A percentile compares a stretch with the other conserved stretches of the same genome.
These are phyloP conservation scores for Fusarium miscanthi DNA, from an alignment of 2,329 filamentous ascomycete genomes.

Conservation along the genomic window DNA sequence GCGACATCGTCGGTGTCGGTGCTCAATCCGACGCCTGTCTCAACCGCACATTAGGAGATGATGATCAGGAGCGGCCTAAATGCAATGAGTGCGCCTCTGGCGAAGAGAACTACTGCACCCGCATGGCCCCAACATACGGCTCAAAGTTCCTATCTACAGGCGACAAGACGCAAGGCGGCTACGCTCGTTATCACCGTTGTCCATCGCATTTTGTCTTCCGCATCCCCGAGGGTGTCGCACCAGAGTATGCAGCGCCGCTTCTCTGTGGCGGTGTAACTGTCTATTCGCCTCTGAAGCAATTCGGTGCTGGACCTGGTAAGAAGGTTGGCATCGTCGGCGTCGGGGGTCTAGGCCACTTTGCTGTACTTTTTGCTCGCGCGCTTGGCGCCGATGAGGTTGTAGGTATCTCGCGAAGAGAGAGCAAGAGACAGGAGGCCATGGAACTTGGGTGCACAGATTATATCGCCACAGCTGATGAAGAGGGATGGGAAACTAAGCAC, in stretches of 20 bases:
- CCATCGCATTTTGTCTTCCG: constrained; percentile 61
- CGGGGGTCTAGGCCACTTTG: constrained; percentile 76
- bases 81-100: constrained; percentile 65
- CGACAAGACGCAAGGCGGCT: constrained; percentile 67
- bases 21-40: constrained; percentile 73
- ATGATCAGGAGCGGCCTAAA: constrained; percentile 45
- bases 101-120: constrained; percentile 75
- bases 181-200: constrained; percentile 53
- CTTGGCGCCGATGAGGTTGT: constrained; percentile 68
- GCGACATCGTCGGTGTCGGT: constrained; percentile 75
- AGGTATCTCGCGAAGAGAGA: constrained; percentile 65
- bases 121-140: constrained; percentile 70
- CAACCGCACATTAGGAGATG: constrained; percentile 41
- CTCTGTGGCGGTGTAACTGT: constrained; percentile 84
- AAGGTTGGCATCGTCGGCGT: constrained; percentile 73
- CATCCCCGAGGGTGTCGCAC: constrained; percentile 76
- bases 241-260: constrained; percentile 76
- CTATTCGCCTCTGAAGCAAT: constrained; percentile 75
- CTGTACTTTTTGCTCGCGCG: constrained; percentile 73
- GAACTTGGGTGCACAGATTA: constrained; percentile 67
- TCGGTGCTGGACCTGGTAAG: constrained; percentile 62
- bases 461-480: constrained; percentile 64
- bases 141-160: constrained; percentile 65
- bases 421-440: constrained; percentile 65
- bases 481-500: constrained; percentile 63